Evolutionary conservation across 257 asterid genomes (phyloP).

Genomic region (Thymus quinquecostatus): DNA sequence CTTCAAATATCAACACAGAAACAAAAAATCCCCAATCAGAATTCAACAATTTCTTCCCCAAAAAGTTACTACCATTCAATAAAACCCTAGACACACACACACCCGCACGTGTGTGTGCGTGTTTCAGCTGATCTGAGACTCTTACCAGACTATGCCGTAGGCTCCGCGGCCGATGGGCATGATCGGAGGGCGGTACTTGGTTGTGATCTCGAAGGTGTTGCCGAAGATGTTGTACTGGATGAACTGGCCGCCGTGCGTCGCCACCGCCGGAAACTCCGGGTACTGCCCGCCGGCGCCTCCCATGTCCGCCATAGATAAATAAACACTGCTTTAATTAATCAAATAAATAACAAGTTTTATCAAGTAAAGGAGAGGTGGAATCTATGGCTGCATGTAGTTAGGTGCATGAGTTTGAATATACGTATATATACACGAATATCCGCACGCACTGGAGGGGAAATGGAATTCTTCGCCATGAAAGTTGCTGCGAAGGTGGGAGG

Average conservation of each 20-base stretch:
- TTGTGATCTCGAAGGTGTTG: slow-evolving; percentile 72
- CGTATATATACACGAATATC: not conserved
- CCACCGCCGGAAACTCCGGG: slow-evolving; percentile 72
- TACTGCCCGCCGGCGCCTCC: slow-evolving; percentile 58
- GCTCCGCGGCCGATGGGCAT: slow-evolving; percentile 99
- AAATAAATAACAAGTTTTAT: too few species aligned
- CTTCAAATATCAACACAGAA: slow-evolving; percentile 41
- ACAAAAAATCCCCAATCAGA: not conserved
- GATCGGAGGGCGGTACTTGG: slow-evolving; percentile 83
- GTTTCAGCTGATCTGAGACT: not conserved
- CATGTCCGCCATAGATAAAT: slow-evolving; percentile 47
- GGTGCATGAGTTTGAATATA: slow-evolving; percentile 1
- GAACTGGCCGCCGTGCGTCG: slow-evolving; percentile 77
- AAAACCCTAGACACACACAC: not conserved
- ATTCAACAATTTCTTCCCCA: not conserved
- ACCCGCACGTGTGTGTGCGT: not conserved
- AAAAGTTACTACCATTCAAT: not conserved
- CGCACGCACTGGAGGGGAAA: not conserved
- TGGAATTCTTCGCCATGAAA: slow-evolving; percentile 1
- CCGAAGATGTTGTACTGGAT: slow-evolving; percentile 78
- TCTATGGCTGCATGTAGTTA: not conserved
- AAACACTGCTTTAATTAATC: too few species aligned
- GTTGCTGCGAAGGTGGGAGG: slow-evolving; percentile 31
- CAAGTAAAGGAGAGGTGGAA: not conserved
- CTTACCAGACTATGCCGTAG: slow-evolving; percentile 93